Base-by-base conservation (phyloP, 257 asterid species). In the Coffea canephora region DNA sequence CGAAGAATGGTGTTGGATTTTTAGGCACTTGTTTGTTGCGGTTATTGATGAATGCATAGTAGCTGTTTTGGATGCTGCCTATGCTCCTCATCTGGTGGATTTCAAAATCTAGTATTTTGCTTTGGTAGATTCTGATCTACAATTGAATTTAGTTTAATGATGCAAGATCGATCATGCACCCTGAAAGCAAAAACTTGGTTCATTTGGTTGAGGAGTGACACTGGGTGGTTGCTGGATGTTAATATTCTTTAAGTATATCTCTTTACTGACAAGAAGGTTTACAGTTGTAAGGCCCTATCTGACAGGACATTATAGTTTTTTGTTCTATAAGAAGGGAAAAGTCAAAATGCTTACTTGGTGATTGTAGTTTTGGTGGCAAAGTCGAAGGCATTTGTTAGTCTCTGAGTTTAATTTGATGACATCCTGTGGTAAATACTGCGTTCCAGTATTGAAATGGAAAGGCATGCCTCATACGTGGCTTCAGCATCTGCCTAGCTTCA, bases 401-500 rank as follows among this genome's bases (percentile, higher is more conserved):
- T 36, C 21, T 77, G 67, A 46, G 1, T 5, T 67, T 27, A 68
- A 21, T 49, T 27, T 67, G 9, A n/a, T 72, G 69, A 77, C 19
- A 64, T 65, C 73, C 34, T 67, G n/a, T 61, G 55, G 65, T 21
- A 15, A 48, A 62, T 81, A 59, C 21, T 25, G 12, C 13, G 31
- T 67, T 59, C 43, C 8, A 55, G 57, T 71, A 11, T 73, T 76
- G 65, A 62, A 54, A 67, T 46, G 57, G 80, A 76, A 49, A 75
- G 71, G 25, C 67, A 34, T 23, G 36, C 78, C 55, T 21, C 41
- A 16, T 70, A 75, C 48, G 8, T 66, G 59, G 36, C 71, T 69
- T 64, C 69, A 54, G 27, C 78, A 66, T 78, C 80, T 78, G 73
- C 85, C 62, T 74, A 65, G 82, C 43, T 73, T 55, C 73, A 39